phyloP scores from a whole-genome alignment of 495 filamentous ascomycete species.

The Cercophora newfieldiana region DNA sequence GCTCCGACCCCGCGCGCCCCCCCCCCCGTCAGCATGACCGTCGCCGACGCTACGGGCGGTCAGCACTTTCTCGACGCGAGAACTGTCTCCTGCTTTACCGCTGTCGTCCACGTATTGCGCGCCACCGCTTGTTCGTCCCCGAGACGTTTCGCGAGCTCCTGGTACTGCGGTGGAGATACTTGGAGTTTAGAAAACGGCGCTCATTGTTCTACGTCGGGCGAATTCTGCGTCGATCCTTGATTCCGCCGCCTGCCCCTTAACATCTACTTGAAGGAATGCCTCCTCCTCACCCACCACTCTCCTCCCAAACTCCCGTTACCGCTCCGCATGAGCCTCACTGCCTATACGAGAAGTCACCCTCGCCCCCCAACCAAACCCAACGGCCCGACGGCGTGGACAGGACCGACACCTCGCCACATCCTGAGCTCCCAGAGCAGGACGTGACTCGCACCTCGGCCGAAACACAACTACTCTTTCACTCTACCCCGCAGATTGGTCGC shows the following conservation, averaged over 20 bases:
- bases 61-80: conserved; percentile 16
- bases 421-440: too few species aligned
- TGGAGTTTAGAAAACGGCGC: conserved; percentile 8
- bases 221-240: too few species aligned
- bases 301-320: background rate
- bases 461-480: background rate
- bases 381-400: background rate
- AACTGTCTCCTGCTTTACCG: conserved; percentile 3
- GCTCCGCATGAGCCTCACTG: background rate
- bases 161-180: conserved; percentile 10
- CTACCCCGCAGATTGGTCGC: background rate
- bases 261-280: too few species aligned
- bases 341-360: background rate
- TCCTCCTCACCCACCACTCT: background rate
- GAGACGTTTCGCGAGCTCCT: conserved; percentile 13
- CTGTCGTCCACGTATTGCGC: conserved; percentile 16
- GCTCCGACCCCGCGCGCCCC: too few species aligned
- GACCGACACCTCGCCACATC: background rate
- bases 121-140: conserved; percentile 1
- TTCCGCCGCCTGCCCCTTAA: too few species aligned
- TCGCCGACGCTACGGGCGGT: conserved; percentile 10
- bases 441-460: background rate
- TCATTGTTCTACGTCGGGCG: background rate
- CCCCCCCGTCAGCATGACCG: too few species aligned
- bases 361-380: background rate